These are phyloP conservation scores for Pythium phragmiticola DNA, from an alignment of 352 stramenopile species.

Conservation along the genomic window DNA sequence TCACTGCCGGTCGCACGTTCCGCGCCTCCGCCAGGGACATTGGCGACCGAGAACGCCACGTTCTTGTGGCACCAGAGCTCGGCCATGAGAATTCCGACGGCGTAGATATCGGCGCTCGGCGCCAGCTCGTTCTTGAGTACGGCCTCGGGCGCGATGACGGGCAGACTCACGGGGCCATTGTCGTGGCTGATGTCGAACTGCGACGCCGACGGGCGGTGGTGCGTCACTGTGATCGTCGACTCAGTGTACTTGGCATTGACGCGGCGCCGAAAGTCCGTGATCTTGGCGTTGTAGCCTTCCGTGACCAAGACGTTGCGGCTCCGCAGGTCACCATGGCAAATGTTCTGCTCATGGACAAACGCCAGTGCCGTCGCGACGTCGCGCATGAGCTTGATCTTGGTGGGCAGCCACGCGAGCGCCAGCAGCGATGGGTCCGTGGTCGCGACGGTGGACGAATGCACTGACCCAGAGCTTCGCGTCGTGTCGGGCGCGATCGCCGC, in stretches of 20 bases:
- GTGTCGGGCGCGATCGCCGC: conserved; percentile 9
- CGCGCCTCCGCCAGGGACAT: conserved; percentile 15
- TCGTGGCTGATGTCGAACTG: not conserved
- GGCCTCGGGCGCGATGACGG: conserved; percentile 49
- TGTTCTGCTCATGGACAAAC: conserved; percentile 48
- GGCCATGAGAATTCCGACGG: conserved; percentile 49
- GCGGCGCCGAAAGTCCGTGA: conserved; percentile 55
- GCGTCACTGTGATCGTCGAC: conserved; percentile 22
- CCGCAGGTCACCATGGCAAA: conserved; percentile 62
- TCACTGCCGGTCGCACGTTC: conserved; percentile 21
- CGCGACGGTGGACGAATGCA: not conserved
- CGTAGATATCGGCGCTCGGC: conserved; percentile 52
- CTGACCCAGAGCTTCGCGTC: not conserved
- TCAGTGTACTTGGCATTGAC: conserved; percentile 30
- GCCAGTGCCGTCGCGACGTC: conserved; percentile 53
- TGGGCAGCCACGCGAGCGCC: conserved; percentile 26
- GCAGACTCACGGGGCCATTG: conserved; percentile 22
- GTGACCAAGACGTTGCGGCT: conserved; percentile 72
- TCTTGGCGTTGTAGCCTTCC: conserved; percentile 51
- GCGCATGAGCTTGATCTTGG: conserved; percentile 57
- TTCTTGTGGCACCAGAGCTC: conserved; percentile 57
- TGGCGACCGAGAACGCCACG: conserved; percentile 32
- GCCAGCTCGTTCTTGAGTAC: conserved; percentile 35
- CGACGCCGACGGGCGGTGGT: not conserved
- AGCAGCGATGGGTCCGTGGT: not conserved